Base-by-base conservation (phyloP, 176 grass and related monocot species). In the Cenchrus purpureus region DNA sequence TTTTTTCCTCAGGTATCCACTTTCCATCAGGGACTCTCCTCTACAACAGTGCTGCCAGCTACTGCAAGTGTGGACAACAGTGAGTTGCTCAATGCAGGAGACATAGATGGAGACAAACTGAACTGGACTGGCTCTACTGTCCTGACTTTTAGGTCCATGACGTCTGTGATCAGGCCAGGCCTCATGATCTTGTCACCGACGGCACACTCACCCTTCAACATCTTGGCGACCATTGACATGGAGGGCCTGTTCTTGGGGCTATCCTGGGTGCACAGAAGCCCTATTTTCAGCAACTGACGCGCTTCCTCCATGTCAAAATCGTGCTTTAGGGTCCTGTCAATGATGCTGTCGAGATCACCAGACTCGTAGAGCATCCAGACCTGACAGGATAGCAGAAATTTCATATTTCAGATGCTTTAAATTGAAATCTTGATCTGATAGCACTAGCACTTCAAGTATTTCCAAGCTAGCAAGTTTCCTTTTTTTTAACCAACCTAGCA, bases 261-360 rank as follows among this genome's bases (percentile, higher is more conserved):
- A 71, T 98, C 93, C 77, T 98, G 95, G 20, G 85, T 95, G 85
- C 95, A 98, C 72, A 95, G 2, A 22, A 98, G 93, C 12, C 93
- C 93, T 78, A 95, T 87, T 77, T 85, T 98, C 86, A 98, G 58
- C 22, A 90, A 83, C 29, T 16, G 68, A 28, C 42, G 67, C 6
- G 89, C 93, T 85, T 98, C 93, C 42, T 91, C 65, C 0, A 52
- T 31, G 15, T 90, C 73, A 5, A 89, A 93, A 77, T 86, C 79
- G 2, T 59, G 51, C 40, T 83, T 84, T 56, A 98, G 68, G 70
- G 63, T 92, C 25, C 17, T 79, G 78, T 95, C 95, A 11, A 95
- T 82, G 44, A 95, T 87, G 79, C 84, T 75, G 6, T 63, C 40
- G 20, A 95, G 83, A 83, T 95, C 68, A 40, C 65, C 57, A 0